These are phyloP conservation scores for Colletotrichum tabaci DNA, from an alignment of 2,329 filamentous ascomycete species.

Conservation along the genomic window DNA sequence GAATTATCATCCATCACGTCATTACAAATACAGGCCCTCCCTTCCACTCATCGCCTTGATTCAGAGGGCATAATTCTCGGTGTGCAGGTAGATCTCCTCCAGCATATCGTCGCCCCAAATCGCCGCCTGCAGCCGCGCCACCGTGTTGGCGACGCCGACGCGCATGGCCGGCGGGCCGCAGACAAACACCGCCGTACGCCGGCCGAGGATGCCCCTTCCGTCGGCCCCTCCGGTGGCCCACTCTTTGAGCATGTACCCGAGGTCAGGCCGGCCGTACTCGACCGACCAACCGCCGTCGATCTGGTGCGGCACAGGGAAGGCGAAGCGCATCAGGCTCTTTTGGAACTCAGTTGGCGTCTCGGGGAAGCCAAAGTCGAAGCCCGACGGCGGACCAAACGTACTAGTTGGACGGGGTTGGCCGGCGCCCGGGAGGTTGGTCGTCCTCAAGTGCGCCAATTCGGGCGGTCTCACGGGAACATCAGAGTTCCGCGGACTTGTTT, in stretches of 20 bases:
- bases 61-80: conserved; percentile 93
- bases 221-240: conserved; percentile 81
- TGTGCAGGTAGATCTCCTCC: conserved; percentile 94
- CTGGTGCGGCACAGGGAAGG: conserved; percentile 79
- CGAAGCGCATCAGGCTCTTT: conserved; percentile 91
- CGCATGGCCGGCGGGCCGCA: conserved; percentile 92
- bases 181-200: conserved; percentile 90
- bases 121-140: conserved; percentile 84
- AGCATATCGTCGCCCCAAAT: conserved; percentile 84
- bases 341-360: conserved; percentile 89
- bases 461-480: conserved; percentile 59
- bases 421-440: conserved; percentile 54
- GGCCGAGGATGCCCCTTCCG: conserved; percentile 79
- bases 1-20: conserved; percentile 25
- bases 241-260: conserved; percentile 88
- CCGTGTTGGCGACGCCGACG: conserved; percentile 87
- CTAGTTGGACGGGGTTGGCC: conserved; percentile 63
- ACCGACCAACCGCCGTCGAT: conserved; percentile 88
- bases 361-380: conserved; percentile 87
- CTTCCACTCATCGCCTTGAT: background rate
- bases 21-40: conserved; percentile 30
- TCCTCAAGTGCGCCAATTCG: conserved; percentile 72
- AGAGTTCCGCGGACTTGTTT: conserved; percentile 41
- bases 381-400: conserved; percentile 71
- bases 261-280: conserved; percentile 91